Evolutionary conservation across 2,329 filamentous ascomycete species (phyloP), one percentile per base, ranked within the genome.

Genomic region (Didymella lethalis): DNA sequence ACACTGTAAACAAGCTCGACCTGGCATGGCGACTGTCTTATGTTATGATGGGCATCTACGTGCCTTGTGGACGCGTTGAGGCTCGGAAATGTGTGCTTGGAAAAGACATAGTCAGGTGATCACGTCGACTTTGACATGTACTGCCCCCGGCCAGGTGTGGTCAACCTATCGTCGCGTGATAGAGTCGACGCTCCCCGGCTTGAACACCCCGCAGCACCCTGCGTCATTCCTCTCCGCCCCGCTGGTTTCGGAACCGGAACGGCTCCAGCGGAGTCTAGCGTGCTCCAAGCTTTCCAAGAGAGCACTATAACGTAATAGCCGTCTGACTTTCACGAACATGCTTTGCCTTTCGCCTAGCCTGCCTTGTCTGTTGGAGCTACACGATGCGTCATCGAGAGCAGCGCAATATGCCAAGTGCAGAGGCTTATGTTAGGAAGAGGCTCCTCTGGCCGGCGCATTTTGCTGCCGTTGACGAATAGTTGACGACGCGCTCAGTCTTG

Each of bases 381-480:
- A 57, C 43, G 20, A 34, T 52, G 55, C 64, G 65, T 68, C 67
- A 69, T 68, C 46, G 60, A 45, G 58, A 54, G 51, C 46, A 56
- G 55, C 10, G 59, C 60, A 64, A 63, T 49, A 64, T 64, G 61
- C 55, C 48, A 57, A 57, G 55, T 25, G 29, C 36, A 57, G 55
- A 61, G 53, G 46, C 58, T 57, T 44, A 55, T 28, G 31, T 12
- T 26, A 36, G 41, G 43, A 62, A 57, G 55, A 63, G 58, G 56
- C 62, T 59, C 60, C 51, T 52, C 41, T 64, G 52, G 43, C 53
- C 53, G 45, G 55, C 45, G 48, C 40, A 23, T 45, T 44, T 43
- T 28, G 29, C 44, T 51, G 16, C 46, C 34, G n/a, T 52, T 41
- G 38, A 49, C 41, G 48, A 43, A 52, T 52, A 34, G 23, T 25